A percentile compares a stretch with the other conserved stretches of the same genome.
Evolutionary conservation across 2,329 filamentous ascomycete genomes (phyloP).

Genomic region (Leptographium wingfieldii): DNA sequence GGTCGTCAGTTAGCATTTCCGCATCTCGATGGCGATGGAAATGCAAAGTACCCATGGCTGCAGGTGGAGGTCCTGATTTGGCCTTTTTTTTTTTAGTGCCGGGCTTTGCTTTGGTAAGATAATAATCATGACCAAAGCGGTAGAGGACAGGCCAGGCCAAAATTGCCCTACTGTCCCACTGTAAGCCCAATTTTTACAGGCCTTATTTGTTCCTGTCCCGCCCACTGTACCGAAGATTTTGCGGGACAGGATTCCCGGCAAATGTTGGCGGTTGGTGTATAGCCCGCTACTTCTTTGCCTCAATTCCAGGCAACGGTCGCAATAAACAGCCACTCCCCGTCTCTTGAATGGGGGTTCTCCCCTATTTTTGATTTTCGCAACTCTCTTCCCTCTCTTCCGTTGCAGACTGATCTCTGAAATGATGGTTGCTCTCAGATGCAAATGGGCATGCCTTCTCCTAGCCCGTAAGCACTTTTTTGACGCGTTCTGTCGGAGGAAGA

Average conservation of each 20-base stretch:
- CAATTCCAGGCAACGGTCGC: not conserved
- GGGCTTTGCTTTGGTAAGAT: not conserved
- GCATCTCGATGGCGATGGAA: slow-evolving; percentile 22
- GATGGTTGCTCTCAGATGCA: not conserved
- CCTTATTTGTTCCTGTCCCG: not conserved
- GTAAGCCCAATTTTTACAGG: not conserved
- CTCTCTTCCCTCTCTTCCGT: too few species aligned
- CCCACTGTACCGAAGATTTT: not conserved
- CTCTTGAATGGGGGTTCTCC: not conserved
- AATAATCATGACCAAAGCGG: not conserved
- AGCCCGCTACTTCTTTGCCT: not conserved
- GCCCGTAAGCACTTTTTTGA: not conserved
- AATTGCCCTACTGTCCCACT: not conserved
- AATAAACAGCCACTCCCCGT: not conserved
- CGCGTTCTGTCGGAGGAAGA: not conserved
- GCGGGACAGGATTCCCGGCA: not conserved
- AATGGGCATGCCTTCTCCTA: not conserved
- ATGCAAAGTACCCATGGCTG: slow-evolving; percentile 15
- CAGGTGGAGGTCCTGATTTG: slow-evolving; percentile 6
- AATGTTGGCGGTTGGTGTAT: not conserved
- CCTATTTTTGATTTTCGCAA: not conserved
- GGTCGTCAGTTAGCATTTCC: slow-evolving; percentile 29
- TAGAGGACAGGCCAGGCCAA: not conserved
- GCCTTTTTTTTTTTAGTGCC: slow-evolving; percentile 2
- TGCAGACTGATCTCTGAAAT: too few species aligned